Conservation (phyloP, 108 stramenopile species). For the Epithemia pelagica region DNA sequence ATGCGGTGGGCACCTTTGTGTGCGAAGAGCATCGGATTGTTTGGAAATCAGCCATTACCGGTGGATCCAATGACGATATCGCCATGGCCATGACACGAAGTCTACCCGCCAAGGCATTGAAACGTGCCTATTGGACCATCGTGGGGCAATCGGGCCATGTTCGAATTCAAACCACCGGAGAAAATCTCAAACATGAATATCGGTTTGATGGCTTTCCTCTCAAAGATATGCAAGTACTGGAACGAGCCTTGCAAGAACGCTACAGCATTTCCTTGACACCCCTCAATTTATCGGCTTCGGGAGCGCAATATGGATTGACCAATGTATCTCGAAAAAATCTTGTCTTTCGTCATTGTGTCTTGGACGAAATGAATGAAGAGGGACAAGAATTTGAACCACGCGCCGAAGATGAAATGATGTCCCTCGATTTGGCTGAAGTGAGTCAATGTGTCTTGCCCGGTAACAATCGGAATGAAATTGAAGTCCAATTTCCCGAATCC, state of each 20-base stretch:
- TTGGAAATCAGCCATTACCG: slow-evolving; percentile 72
- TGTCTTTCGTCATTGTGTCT: slow-evolving; percentile 69
- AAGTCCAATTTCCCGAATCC: slow-evolving; percentile 84
- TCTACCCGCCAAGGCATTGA: slow-evolving; percentile 28
- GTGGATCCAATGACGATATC: slow-evolving; percentile 32
- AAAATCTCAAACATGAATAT: slow-evolving; percentile 40
- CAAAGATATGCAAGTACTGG: slow-evolving; percentile 44
- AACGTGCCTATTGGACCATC: slow-evolving; percentile 66
- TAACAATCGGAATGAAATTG: slow-evolving; percentile 87
- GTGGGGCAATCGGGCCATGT: slow-evolving; percentile 73
- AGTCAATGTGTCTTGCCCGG: slow-evolving; percentile 85
- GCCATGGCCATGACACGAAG: slow-evolving; percentile 20
- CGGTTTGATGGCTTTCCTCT: slow-evolving; percentile 82
- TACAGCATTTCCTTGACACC: slow-evolving; percentile 47
- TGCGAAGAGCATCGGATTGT: slow-evolving; percentile 49
- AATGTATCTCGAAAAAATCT: slow-evolving; percentile 61
- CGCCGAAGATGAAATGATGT: slow-evolving; percentile 79
- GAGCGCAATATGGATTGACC: slow-evolving; percentile 72
- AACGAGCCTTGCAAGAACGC: slow-evolving; percentile 30
- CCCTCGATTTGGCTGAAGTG: slow-evolving; percentile 77
- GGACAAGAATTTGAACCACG: slow-evolving; percentile 83
- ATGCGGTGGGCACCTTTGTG: slow-evolving; percentile 78
- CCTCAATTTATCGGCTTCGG: slow-evolving; percentile 61
- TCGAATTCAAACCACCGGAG: slow-evolving; percentile 45
- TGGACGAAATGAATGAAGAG: slow-evolving; percentile 81